Conservation (phyloP, 371 early-diverging fungal species). For the Apophysomyces elegans region DNA sequence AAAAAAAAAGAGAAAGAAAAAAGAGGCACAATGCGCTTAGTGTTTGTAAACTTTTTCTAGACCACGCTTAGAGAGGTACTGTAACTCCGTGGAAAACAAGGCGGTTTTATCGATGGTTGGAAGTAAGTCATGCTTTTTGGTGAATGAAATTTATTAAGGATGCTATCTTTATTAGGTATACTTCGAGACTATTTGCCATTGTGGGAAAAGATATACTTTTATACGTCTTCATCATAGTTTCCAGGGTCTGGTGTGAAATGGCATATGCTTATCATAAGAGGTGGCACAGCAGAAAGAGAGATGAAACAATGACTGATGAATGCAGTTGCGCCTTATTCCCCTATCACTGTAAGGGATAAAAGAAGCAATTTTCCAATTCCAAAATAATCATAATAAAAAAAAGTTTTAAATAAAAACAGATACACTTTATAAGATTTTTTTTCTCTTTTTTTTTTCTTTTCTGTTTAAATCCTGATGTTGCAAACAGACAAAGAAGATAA, state of each 20-base stretch:
- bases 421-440: conserved; percentile 7
- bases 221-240: conserved; percentile 58
- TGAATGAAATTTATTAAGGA: neutral
- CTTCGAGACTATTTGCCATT: conserved; percentile 90
- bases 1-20: neutral
- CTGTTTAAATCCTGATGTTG: neutral
- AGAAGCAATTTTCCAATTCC: conserved; percentile 6
- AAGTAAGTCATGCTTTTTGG: conserved; percentile 24
- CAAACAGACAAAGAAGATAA: conserved; percentile 11
- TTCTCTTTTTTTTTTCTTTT: conserved; percentile 6
- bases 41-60: conserved; percentile 19
- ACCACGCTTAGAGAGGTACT: conserved; percentile 53
- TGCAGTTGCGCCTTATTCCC: conserved; percentile 4
- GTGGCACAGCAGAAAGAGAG: conserved; percentile 5
- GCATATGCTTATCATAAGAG: conserved; percentile 9
- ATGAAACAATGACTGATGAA: conserved; percentile 6
- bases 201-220: conserved; percentile 93
- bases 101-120: conserved; percentile 47
- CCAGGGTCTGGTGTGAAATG: neutral
- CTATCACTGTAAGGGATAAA: neutral
- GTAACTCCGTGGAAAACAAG: conserved; percentile 46
- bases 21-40: conserved; percentile 1
- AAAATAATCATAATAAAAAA: neutral
- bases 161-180: conserved; percentile 49
- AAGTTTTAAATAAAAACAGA: conserved; percentile 21